Evolutionary conservation across 768 basidiomycete species (phyloP).

Genomic region (Cubamyces lactineus): DNA sequence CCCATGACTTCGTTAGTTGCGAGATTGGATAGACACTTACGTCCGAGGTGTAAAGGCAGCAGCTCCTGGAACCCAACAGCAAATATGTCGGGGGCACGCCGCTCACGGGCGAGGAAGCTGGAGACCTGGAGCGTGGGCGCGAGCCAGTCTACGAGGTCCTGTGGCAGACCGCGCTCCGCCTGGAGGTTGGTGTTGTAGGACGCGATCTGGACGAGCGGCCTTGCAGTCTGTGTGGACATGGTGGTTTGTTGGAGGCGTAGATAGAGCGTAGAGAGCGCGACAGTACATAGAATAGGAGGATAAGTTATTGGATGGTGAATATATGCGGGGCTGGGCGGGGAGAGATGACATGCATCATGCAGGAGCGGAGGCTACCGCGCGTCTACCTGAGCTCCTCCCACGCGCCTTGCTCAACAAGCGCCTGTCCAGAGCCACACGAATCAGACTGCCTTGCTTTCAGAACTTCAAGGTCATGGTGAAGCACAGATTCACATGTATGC

Average conservation of each 20-base stretch:
- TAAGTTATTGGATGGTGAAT: too few species aligned
- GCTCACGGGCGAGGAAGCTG: slow-evolving; percentile 63
- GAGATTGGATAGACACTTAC: slow-evolving; percentile 48
- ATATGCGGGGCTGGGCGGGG: too few species aligned
- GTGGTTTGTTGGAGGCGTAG: background rate
- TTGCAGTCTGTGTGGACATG: slow-evolving; percentile 25
- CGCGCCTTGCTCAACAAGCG: too few species aligned
- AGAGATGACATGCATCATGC: too few species aligned
- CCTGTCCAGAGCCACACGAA: too few species aligned
- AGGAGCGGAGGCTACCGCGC: too few species aligned
- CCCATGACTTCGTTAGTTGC: background rate
- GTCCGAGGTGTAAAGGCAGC: slow-evolving; percentile 83
- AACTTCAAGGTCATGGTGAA: too few species aligned
- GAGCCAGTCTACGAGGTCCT: slow-evolving; percentile 93
- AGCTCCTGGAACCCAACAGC: slow-evolving; percentile 95
- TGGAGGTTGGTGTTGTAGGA: slow-evolving; percentile 94
- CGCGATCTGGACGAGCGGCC: slow-evolving; percentile 74
- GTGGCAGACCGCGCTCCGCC: slow-evolving; percentile 69
- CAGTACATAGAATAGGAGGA: too few species aligned
- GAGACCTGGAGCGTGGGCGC: slow-evolving; percentile 80
- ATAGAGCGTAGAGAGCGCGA: too few species aligned
- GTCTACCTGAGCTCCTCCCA: too few species aligned
- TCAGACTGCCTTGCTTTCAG: too few species aligned
- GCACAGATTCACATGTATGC: too few species aligned
- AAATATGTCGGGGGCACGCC: slow-evolving; percentile 80